Conservation (phyloP, 2,329 filamentous ascomycete species). For the Paecilomyces sp. region DNA sequence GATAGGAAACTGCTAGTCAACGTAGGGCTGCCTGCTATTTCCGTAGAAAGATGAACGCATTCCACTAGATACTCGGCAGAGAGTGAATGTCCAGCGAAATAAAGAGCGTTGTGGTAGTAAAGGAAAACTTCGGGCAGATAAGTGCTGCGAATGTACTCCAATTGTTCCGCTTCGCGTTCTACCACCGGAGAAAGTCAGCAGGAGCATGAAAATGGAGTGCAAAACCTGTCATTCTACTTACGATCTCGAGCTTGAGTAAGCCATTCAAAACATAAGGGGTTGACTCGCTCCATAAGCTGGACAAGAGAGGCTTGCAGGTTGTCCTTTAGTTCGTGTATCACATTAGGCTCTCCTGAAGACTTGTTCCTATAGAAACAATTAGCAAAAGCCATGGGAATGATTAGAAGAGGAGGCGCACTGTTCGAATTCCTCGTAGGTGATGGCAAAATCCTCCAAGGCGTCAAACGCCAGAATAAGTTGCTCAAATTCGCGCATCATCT, state of each 20-base stretch:
- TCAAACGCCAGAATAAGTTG: conserved; percentile 59
- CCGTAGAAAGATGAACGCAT: conserved; percentile 77
- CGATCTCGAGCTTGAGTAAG: conserved; percentile 50
- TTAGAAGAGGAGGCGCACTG: conserved; percentile 22
- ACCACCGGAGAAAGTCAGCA: conserved; percentile 6
- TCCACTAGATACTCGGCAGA: conserved; percentile 71
- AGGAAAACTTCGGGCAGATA: conserved; percentile 84
- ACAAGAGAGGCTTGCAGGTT: conserved; percentile 51
- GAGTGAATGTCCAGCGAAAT: conserved; percentile 68
- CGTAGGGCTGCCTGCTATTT: conserved; percentile 65
- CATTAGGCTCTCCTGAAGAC: conserved; percentile 21
- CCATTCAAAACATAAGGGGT: conserved; percentile 55
- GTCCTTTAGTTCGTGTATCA: conserved; percentile 46
- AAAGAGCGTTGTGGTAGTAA: conserved; percentile 73
- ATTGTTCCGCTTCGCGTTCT: conserved; percentile 49
- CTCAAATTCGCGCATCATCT: conserved; percentile 63
- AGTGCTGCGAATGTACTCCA: conserved; percentile 59
- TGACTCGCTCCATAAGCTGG: conserved; percentile 49
- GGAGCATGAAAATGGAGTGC: conserved; percentile 3
- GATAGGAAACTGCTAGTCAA: conserved; percentile 58
- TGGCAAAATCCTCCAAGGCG: conserved; percentile 59
- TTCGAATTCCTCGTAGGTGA: conserved; percentile 42
- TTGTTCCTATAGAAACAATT: conserved; percentile 10
- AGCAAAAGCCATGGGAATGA: background rate
- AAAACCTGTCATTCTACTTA: conserved; percentile 28